phyloP scores from a whole-genome alignment of 2,329 filamentous ascomycete genomes.

The Alternaria arborescens region DNA sequence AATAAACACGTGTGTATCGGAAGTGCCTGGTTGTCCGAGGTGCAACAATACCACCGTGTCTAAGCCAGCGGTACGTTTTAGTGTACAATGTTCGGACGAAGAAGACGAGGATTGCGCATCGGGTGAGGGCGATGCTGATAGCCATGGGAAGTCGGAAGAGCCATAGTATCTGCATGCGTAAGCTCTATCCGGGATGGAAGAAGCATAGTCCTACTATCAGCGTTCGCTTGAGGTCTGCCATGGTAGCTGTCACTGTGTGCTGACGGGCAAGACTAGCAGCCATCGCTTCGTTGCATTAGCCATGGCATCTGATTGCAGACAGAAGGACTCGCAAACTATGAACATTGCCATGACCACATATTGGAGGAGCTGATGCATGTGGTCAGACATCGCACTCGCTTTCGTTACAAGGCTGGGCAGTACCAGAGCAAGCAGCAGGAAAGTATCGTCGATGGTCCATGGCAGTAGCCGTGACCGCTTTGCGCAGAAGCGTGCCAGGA shows the following conservation, averaged over 20 bases:
- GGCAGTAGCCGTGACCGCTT: conserved; percentile 29
- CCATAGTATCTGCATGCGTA: conserved; percentile 32
- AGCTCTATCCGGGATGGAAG: neutral
- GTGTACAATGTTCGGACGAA: conserved; percentile 38
- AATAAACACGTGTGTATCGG: conserved; percentile 11
- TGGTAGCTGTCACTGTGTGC: conserved; percentile 13
- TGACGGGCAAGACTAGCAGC: conserved; percentile 25
- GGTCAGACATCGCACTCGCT: neutral
- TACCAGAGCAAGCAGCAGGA: conserved; percentile 34
- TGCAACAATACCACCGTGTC: conserved; percentile 28
- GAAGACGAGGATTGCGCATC: conserved; percentile 37
- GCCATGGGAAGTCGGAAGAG: conserved; percentile 30
- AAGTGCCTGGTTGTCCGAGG: neutral
- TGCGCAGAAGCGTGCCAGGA: conserved; percentile 28
- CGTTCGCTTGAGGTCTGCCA: conserved; percentile 19
- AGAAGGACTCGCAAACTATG: conserved; percentile 23
- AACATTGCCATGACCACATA: conserved; percentile 27
- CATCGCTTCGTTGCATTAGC: conserved; percentile 26
- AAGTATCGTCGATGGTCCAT: conserved; percentile 33
- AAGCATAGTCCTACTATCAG: conserved; percentile 21
- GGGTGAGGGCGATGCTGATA: conserved; percentile 25
- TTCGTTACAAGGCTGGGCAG: neutral
- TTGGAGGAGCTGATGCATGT: conserved; percentile 21
- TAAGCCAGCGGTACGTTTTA: conserved; percentile 25
- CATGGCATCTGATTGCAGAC: neutral